These are phyloP conservation scores for Neoboletus brunneissimus DNA, from an alignment of 768 basidiomycete genomes.

Conservation along the genomic window DNA sequence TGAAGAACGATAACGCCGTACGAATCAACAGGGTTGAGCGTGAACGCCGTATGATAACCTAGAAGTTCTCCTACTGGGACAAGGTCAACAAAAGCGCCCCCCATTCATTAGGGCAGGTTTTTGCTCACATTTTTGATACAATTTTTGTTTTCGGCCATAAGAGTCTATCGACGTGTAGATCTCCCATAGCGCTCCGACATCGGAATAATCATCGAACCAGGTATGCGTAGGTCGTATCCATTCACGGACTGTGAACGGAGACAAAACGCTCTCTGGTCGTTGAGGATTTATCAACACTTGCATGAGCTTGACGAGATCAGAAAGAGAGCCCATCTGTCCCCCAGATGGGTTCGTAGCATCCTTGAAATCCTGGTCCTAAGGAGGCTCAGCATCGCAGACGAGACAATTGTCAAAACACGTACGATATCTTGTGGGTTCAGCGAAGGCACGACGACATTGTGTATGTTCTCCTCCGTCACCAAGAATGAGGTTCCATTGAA, in stretches of 20 bases:
- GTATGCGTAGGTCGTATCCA: constrained; percentile 41
- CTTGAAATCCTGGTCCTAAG: constrained; percentile 39
- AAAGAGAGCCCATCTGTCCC: constrained; percentile 50
- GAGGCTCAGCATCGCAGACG: neutral
- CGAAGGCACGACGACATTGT: constrained; percentile 40
- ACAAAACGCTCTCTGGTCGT: constrained; percentile 33
- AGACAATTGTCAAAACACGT: constrained; percentile 7
- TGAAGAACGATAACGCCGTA: constrained; percentile 42
- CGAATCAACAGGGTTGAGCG: constrained; percentile 38
- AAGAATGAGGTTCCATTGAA: constrained; percentile 44
- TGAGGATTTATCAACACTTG: constrained; percentile 44
- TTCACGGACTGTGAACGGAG: constrained; percentile 36
- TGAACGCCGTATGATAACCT: constrained; percentile 41
- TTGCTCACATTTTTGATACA: constrained; percentile 14
- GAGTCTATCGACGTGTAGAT: constrained; percentile 32
- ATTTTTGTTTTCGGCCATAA: constrained; percentile 36
- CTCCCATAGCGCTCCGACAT: constrained; percentile 45
- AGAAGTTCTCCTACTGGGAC: constrained; percentile 38
- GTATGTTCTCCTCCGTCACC: constrained; percentile 35
- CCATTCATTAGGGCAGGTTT: neutral
- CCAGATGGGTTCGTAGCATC: constrained; percentile 43
- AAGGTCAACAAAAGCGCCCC: neutral
- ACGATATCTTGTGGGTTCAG: constrained; percentile 37
- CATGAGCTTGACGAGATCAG: constrained; percentile 44
- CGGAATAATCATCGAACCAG: constrained; percentile 38